Conservation (phyloP, 1,284 basidiomycete species). For the Quambalaria eucalypti region DNA sequence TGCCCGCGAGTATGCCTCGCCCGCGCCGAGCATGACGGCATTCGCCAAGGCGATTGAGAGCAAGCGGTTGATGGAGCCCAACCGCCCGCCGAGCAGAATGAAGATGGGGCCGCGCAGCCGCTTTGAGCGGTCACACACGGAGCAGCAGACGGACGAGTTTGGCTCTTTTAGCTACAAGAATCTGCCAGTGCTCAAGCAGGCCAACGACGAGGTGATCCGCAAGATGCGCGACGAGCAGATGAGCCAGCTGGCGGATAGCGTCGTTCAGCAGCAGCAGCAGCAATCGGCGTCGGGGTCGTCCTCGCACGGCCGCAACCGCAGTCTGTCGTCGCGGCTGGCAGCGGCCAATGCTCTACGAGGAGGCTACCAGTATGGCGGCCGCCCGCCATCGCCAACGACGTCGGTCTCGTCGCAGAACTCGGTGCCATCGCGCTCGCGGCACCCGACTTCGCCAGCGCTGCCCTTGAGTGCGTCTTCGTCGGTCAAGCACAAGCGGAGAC, state of each 20-base stretch:
- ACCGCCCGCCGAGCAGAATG: slow-evolving; percentile 20
- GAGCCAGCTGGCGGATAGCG: neutral
- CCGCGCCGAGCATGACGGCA: slow-evolving; percentile 50
- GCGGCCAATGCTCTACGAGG: slow-evolving; percentile 23
- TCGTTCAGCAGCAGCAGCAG: neutral
- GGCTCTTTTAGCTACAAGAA: slow-evolving; percentile 99
- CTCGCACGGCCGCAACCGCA: slow-evolving; percentile 30
- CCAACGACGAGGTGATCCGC: slow-evolving; percentile 94
- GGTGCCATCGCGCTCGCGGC: slow-evolving; percentile 68
- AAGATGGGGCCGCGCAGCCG: slow-evolving; percentile 14
- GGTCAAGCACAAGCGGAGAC: slow-evolving; percentile 14
- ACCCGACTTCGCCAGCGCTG: slow-evolving; percentile 61
- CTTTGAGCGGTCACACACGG: slow-evolving; percentile 13
- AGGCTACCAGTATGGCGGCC: slow-evolving; percentile 15
- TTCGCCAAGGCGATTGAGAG: slow-evolving; percentile 1
- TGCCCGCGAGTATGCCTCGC: slow-evolving; percentile 61
- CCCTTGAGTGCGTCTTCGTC: neutral
- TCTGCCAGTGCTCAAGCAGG: slow-evolving; percentile 87
- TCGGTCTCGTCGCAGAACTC: slow-evolving; percentile 87
- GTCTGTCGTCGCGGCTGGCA: slow-evolving; percentile 28
- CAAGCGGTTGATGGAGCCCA: neutral
- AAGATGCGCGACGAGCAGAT: slow-evolving; percentile 59
- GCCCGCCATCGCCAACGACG: slow-evolving; percentile 65
- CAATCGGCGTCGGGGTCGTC: neutral
- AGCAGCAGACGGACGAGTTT: slow-evolving; percentile 64